phyloP scores from a whole-genome alignment of 2,329 filamentous ascomycete genomes.

The Periconia digitata region DNA sequence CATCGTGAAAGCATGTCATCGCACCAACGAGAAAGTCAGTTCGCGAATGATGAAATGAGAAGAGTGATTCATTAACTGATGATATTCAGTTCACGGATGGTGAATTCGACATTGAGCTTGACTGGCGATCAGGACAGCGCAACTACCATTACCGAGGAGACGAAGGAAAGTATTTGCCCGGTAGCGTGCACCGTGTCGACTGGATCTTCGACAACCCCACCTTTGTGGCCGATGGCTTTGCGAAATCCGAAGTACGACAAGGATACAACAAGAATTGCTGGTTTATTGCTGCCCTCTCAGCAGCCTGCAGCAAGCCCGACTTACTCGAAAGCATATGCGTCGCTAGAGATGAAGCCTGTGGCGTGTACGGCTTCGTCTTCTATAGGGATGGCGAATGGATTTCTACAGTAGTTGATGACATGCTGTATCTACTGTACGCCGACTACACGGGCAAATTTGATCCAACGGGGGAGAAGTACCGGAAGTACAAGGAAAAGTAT shows the following conservation, averaged over 20 bases:
- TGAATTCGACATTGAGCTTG: constrained; percentile 74
- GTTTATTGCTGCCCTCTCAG: constrained; percentile 79
- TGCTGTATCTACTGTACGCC: constrained; percentile 75
- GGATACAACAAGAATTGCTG: constrained; percentile 81
- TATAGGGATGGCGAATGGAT: constrained; percentile 70
- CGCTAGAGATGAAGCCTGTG: constrained; percentile 68
- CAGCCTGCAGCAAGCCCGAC: constrained; percentile 69
- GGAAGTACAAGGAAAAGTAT: constrained; percentile 63
- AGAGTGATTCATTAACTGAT: neutral
- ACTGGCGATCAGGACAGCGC: constrained; percentile 59
- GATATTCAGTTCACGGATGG: constrained; percentile 65
- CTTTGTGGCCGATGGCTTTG: constrained; percentile 76
- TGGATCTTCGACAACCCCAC: constrained; percentile 76
- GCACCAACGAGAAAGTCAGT: constrained; percentile 69
- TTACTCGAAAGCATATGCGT: constrained; percentile 76
- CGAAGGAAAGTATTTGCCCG: constrained; percentile 10
- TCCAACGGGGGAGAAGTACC: constrained; percentile 60
- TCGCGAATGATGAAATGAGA: neutral
- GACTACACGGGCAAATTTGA: constrained; percentile 70
- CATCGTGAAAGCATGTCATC: constrained; percentile 64
- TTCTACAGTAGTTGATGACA: constrained; percentile 87
- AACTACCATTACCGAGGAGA: constrained; percentile 30
- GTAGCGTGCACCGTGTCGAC: constrained; percentile 45
- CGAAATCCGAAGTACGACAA: constrained; percentile 76
- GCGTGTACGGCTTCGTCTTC: constrained; percentile 85